A percentile compares a stretch with the other conserved stretches of the same genome.
Evolutionary conservation across 805 yeast species (phyloP).

Genomic region (Teunomyces tritomae): DNA sequence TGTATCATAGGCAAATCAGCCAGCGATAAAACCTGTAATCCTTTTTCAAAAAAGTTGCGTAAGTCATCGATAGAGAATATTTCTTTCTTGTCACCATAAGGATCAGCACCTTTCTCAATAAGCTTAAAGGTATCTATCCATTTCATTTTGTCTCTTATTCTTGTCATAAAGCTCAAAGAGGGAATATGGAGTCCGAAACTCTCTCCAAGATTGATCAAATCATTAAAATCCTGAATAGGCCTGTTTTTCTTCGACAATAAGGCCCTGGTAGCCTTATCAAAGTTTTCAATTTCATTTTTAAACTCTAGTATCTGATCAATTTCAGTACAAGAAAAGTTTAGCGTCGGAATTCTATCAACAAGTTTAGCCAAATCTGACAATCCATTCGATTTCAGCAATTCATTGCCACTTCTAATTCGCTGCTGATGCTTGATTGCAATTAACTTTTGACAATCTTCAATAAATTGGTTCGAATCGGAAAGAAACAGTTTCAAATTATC

Average conservation of each 20-base stretch:
- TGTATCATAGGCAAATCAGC: constrained; percentile 26
- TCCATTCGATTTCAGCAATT: constrained; percentile 12
- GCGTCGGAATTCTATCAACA: constrained; percentile 44
- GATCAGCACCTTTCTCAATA: constrained; percentile 42
- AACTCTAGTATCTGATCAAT: constrained; percentile 57
- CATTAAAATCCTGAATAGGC: constrained; percentile 45
- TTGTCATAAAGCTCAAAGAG: constrained; percentile 36
- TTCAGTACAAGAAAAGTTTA: constrained; percentile 57
- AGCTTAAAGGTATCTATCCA: constrained; percentile 33
- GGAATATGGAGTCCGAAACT: constrained; percentile 58
- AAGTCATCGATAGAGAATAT: constrained; percentile 32
- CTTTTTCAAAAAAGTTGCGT: constrained; percentile 24
- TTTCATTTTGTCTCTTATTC: constrained; percentile 32
- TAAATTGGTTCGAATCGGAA: constrained; percentile 47
- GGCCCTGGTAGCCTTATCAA: constrained; percentile 44
- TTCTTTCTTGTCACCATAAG: constrained; percentile 34
- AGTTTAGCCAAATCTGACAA: constrained; percentile 36
- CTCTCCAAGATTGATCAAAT: constrained; percentile 55
- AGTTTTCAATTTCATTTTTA: constrained; percentile 49
- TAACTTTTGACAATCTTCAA: constrained; percentile 52
- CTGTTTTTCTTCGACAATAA: constrained; percentile 33
- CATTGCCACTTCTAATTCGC: constrained; percentile 39
- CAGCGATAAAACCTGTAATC: constrained; percentile 21
- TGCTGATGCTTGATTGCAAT: constrained; percentile 52
- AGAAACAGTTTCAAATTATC: constrained; percentile 41